Evolutionary conservation across 257 asterid genomes (phyloP), one percentile per base, ranked within the genome.

Genomic region (Petrea volubilis): DNA sequence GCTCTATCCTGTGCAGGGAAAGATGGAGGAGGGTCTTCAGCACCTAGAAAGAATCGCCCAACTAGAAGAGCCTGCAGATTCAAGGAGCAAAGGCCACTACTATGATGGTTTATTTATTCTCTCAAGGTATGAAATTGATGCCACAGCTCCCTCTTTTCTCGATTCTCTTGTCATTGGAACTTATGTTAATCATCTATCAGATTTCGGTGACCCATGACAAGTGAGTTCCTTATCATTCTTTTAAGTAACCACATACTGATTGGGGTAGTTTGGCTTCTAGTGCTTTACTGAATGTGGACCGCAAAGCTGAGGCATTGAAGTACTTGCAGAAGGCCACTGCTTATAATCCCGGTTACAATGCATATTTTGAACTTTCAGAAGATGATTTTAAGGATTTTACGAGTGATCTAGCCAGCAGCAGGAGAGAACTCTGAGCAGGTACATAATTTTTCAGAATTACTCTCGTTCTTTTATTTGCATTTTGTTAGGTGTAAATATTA

Each of bases 31-130:
- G 82, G 97, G 96, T 57, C 80, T 90, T 60, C 41, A 29, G 56
- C 97, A 95, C 81, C 87, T 95, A 34, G 95, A 86, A 81, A 86
- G 93, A 84, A 78, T 95, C 76, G 87, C 84, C 75, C 63, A 68
- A 67, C 47, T 90, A 73, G 78, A 90, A 73, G 98, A 90, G 78
- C 98, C 99, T 2, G 77, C 46, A 74, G 89, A 90, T 82, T 20
- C 86, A 64, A 92, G 77, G 77, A 77, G 79, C 87, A 90, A 82
- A 84, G 86, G 86, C 25, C 98, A 85, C 82, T 95, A 88, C 83
- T 88, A 88, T 38, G 99, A 92, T 3, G 88, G 92, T 38, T 66
- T 95, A 66, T 62, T 90, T 27, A 56, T 95, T 43, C 87, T 89
- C 51, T 83, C 98, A 62, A 85, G 95, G 99, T 95, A 81, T 49